phyloP scores from a whole-genome alignment of 2,329 filamentous ascomycete species.

The Epichloe festucae region DNA sequence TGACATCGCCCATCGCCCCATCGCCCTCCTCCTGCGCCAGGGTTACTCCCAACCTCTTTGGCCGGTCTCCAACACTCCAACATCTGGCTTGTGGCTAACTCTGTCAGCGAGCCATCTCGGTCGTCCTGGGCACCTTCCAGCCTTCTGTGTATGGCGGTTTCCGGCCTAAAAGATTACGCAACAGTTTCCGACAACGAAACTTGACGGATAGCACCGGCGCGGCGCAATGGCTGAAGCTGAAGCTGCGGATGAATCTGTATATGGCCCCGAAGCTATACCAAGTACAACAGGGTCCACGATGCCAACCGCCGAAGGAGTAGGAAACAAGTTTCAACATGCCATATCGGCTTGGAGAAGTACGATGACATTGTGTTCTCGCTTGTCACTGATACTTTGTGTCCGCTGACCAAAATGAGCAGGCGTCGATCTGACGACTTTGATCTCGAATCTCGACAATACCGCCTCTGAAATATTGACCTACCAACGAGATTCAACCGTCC shows the following conservation, averaged over 20 bases:
- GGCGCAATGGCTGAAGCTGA: conserved; percentile 22
- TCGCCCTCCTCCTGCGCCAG: not conserved
- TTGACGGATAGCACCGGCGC: not conserved
- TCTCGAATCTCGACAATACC: conserved; percentile 77
- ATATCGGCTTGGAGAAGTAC: conserved; percentile 93
- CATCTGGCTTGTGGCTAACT: not conserved
- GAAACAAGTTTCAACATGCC: conserved; percentile 93
- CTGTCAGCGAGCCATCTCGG: not conserved
- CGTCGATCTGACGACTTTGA: conserved; percentile 73
- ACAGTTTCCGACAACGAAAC: not conserved
- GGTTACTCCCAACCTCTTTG: not conserved
- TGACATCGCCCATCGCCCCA: not conserved
- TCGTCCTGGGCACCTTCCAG: not conserved
- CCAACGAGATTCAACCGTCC: conserved; percentile 88
- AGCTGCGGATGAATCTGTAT: conserved; percentile 18
- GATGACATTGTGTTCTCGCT: conserved; percentile 6
- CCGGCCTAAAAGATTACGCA: not conserved
- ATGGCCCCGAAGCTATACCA: conserved; percentile 14
- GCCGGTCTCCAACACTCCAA: not conserved
- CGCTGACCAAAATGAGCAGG: conserved; percentile 33
- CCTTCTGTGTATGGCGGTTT: not conserved
- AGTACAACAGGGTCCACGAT: conserved; percentile 14
- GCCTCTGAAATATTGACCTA: conserved; percentile 92
- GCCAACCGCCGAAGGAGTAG: conserved; percentile 33
- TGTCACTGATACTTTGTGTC: not conserved